Evolutionary conservation across 2,329 filamentous ascomycete genomes (phyloP).

Genomic region (Paecilomyces sp.): DNA sequence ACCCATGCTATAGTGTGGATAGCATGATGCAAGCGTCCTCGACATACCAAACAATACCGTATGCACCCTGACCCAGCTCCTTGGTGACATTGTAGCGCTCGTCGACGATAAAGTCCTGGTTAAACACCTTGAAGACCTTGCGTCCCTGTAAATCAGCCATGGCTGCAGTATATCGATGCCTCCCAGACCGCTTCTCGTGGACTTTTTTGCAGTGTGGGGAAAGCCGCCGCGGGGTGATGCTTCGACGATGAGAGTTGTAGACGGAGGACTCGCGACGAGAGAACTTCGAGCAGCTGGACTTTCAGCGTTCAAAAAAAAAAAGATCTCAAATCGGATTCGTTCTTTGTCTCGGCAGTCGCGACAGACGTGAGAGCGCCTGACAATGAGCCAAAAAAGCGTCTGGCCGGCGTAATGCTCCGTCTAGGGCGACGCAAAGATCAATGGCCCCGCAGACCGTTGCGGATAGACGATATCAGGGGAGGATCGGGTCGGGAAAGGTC

Average conservation of each 20-base stretch:
- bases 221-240: neutral
- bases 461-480: neutral
- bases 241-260: neutral
- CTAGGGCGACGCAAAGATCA: neutral
- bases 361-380: neutral
- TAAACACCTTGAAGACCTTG: conserved; percentile 99
- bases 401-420: neutral
- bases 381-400: neutral
- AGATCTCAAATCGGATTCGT: neutral
- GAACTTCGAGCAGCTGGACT: neutral
- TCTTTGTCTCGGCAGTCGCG: neutral
- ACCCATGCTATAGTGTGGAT: neutral
- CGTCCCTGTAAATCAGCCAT: conserved; percentile 61
- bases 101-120: conserved; percentile 98
- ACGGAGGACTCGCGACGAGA: neutral
- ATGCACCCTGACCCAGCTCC: conserved; percentile 95
- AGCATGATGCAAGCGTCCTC: neutral
- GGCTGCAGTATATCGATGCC: conserved; percentile 9
- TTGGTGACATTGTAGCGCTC: conserved; percentile 98
- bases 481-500: neutral
- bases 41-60: conserved; percentile 92
- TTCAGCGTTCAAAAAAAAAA: neutral
- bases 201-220: conserved; percentile 1
- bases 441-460: neutral
- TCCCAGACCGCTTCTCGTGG: neutral